Evolutionary conservation across 2,329 filamentous ascomycete genomes (phyloP), one percentile per base, ranked within the genome.

Genomic region (Colletotrichum spinosum): DNA sequence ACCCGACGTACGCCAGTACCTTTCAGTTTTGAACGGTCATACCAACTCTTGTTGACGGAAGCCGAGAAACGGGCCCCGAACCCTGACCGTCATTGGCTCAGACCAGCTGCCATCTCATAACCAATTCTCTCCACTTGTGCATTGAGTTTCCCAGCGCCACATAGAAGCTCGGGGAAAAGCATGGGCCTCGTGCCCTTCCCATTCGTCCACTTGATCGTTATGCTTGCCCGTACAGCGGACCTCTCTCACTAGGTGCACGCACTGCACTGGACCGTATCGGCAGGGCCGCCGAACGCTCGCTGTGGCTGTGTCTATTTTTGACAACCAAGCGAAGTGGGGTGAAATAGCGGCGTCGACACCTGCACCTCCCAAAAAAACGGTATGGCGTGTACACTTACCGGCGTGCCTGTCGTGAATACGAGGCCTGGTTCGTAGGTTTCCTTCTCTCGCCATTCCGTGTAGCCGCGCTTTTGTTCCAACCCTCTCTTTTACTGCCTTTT

Each of bases 231-330:
- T 17, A 17, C 25, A 25, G 25, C 25, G 25, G 25, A 4, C 38
- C 8, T 54, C 38, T 15, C 25, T 15, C 12, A 12, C 15, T 42
- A n/a, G n/a, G n/a, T n/a, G 25, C 25, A 17, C 44, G 34, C 12
- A 34, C 37, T 25, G 25, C 25, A 25, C 25, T 25, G 25, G 25
- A 25, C 4, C 25, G 25, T 34, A 55, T 56, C 57, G 58, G 62
- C 62, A 56, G 45, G 58, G 35, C 62, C 62, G 62, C 55, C 55
- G 37, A 17, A 50, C 37, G 51, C 38, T 45, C 42, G 46, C 49
- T 45, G 56, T 65, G 58, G 63, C 58, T 65, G 63, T 65, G 58
- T 37, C 63, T 65, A 65, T 65, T 65, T 65, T 65, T 65, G 63
- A 61, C 51, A 13, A 15, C 25, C 46, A 33, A 17, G 45, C 45